phyloP scores from a whole-genome alignment of 805 yeast genomes.

The Candida glaebosa region DNA sequence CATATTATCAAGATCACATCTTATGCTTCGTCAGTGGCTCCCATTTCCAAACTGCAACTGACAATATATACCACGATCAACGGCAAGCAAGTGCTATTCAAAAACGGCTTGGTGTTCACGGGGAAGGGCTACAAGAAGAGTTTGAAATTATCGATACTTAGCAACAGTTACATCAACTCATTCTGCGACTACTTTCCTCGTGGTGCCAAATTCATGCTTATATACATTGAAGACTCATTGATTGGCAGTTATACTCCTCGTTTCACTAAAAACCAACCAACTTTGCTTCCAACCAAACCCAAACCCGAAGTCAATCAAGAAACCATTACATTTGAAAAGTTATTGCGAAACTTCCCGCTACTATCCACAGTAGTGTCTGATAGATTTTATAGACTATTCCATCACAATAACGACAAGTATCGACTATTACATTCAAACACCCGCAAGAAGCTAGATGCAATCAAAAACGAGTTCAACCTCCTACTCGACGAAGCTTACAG shows the following conservation, averaged over 20 bases:
- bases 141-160: conserved; percentile 40
- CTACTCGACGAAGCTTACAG: conserved; percentile 33
- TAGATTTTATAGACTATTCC: conserved; percentile 35
- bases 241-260: conserved; percentile 31
- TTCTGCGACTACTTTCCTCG: conserved; percentile 60
- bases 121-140: conserved; percentile 56
- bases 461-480: conserved; percentile 27
- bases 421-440: conserved; percentile 28
- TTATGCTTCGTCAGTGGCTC: conserved; percentile 19
- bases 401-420: conserved; percentile 36
- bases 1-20: conserved; percentile 49
- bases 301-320: conserved; percentile 1
- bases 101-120: conserved; percentile 52
- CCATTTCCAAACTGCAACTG: conserved; percentile 31
- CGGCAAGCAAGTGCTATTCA: conserved; percentile 52
- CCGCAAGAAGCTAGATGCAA: conserved; percentile 21
- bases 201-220: conserved; percentile 52
- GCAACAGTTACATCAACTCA: conserved; percentile 47
- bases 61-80: conserved; percentile 51
- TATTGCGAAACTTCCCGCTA: conserved; percentile 36
- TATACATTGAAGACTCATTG: conserved; percentile 56
- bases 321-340: conserved; percentile 30
- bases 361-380: conserved; percentile 38
- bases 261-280: neutral
- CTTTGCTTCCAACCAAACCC: neutral